Evolutionary conservation across 257 asterid species (phyloP).

Genomic region (Solanum corneliomulleri): DNA sequence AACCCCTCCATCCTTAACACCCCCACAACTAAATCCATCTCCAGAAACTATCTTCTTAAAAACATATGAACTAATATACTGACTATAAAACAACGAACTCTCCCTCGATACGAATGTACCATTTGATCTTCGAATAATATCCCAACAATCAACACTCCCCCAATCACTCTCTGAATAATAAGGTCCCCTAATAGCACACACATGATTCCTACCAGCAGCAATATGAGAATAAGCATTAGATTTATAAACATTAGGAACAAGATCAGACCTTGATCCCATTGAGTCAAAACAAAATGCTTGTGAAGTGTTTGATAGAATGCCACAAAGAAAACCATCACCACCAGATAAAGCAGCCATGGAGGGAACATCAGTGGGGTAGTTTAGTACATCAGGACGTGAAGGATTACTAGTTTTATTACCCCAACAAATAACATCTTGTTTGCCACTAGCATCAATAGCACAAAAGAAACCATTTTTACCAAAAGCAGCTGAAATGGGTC

Average conservation of each 20-base stretch:
- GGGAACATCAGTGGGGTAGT: constrained; percentile 22
- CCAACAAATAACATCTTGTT: constrained; percentile 88
- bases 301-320: constrained; percentile 61
- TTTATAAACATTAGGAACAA: constrained; percentile 40
- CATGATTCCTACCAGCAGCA: constrained; percentile 75
- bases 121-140: constrained; percentile 26
- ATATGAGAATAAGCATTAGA: constrained; percentile 51
- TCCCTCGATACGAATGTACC: constrained; percentile 21
- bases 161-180: constrained; percentile 49
- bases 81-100: constrained; percentile 38
- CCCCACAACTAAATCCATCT: constrained; percentile 76
- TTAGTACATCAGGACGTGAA: neutral
- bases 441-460: constrained; percentile 93
- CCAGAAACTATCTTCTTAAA: constrained; percentile 65
- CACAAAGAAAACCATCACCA: constrained; percentile 79
- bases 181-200: constrained; percentile 68
- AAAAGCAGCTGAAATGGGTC: constrained; percentile 72
- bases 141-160: constrained; percentile 87
- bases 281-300: constrained; percentile 75
- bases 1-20: constrained; percentile 41
- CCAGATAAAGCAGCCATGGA: constrained; percentile 81
- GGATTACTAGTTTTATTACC: constrained; percentile 28
- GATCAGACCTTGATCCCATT: constrained; percentile 35
- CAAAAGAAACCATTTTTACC: constrained; percentile 62
- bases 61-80: constrained; percentile 17